Base-by-base conservation (phyloP, 2,329 filamentous ascomycete genomes). In the Diaporthe humulicola region DNA sequence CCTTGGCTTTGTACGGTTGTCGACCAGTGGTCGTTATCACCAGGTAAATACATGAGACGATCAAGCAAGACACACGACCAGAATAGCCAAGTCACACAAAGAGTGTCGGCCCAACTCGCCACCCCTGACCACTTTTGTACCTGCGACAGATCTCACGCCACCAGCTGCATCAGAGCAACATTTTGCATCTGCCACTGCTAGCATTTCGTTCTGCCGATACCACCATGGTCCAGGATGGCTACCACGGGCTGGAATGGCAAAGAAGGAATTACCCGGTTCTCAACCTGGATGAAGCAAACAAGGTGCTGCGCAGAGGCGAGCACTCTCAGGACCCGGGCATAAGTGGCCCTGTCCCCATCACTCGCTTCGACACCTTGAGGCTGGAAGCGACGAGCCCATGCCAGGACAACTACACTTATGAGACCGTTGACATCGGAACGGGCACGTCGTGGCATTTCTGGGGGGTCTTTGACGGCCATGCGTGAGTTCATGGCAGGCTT, bases 381-480 rank as follows among this genome's bases (percentile, higher is more conserved):
- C 25, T 58, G 7, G 69, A 71, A 45, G 69, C 69, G 9, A 38
- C 69, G 9, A 15, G 19, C 6, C 81, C 81, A 2, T 83, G 81
- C 64, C 81, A 84, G 61, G 83, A 84, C 60, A 77, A 78, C 14
- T 81, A 80, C 74, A 70, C 83, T 33, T 82, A 84, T 70, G 82
- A 82, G 33, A 77, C 71, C 71, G 45, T 52, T 50, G 30, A 48
- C 40, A 19, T 54, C 38, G 33, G 61, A 33, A 19, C 40, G 61
- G 28, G 19, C 30, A 30, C 84, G 82, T 82, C 80, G 81, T 60
- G 84, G 80, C 50, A 70, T 58, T 70, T 70, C 76, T 85, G 83
- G 83, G 85, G 84, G 10, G 84, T 89, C 14, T 88, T 85, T 70
- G 87, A 90, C 74, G 88, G 88, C 0, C 88, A 89, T 76, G 86